Evolutionary conservation across 2,329 filamentous ascomycete species (phyloP), one percentile per base, ranked within the genome.

Genomic region (Gaeumannomyces sp.): DNA sequence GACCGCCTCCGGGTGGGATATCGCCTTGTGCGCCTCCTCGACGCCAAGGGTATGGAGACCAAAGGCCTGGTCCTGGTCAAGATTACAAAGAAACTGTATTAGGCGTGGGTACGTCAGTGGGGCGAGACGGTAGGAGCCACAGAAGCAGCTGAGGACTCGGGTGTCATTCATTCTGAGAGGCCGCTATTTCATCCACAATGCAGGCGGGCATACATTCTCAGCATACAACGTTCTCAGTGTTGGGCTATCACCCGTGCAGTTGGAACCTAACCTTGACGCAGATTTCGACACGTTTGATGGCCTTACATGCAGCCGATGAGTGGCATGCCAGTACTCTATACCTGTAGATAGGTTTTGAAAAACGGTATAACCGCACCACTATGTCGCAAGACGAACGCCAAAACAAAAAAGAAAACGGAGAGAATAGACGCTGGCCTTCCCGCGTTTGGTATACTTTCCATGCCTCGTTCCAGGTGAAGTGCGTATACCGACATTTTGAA

Each of bases 1-100:
- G 93, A 97, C 76, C 84, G 93, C 10, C 76, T 97, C 66, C 86
- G 86, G 66, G 79, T 84, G 45, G 94, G 95, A 0, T 90, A 91
- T 70, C 83, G 93, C 14, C 87, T 97, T 69, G 80, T 98, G 65
- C 89, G 89, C 70, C 78, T 98, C 65, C 81, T 90, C 68, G 88
- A 96, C 72, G 79, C 81, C 31, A 83, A 87, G 67, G 92, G 92
- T 0, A 78, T 81, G 35, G 76, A 85, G 65, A 89, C 85, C 3
- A 56, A 63, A 3, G 92, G 91, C 0, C 81, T 87, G 19, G 72
- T 98, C 62, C 76, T 98, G 66, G 85, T 97, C 35, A 88, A 87
- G 74, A 83, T 97, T 63, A 83, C 82, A 63, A 95, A 93, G 77
- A 78, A 72, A 69, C 68, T 81, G 6, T 60, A 31, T 38, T 60